A percentile compares a stretch with the other conserved stretches of the same genome.
Conservation (phyloP, 2,329 filamentous ascomycete species). For the Aspergillus puulaauensis region DNA sequence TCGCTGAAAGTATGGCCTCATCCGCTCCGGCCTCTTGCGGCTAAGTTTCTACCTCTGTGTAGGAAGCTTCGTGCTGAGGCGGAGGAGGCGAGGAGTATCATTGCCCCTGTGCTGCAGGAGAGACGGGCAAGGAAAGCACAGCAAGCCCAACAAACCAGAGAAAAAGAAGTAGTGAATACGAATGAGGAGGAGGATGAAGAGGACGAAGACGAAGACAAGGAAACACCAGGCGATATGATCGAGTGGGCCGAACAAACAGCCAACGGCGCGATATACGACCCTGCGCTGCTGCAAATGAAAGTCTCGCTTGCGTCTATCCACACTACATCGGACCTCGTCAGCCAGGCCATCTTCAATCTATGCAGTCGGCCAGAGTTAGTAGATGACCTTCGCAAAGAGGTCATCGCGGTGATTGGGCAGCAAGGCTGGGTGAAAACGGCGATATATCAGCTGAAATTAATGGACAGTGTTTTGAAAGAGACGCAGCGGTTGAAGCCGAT, state of each 20-base stretch:
- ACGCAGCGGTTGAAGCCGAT: slow-evolving; percentile 32
- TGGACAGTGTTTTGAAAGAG: slow-evolving; percentile 48
- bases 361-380: slow-evolving; percentile 8
- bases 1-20: slow-evolving; percentile 14
- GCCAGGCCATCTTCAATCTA: slow-evolving; percentile 23
- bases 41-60: slow-evolving; percentile 1
- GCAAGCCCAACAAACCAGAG: too few species aligned
- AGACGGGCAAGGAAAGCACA: too few species aligned
- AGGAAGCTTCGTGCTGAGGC: not conserved
- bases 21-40: not conserved
- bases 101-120: too few species aligned
- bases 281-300: not conserved
- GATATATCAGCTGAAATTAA: slow-evolving; percentile 39
- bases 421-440: slow-evolving; percentile 35
- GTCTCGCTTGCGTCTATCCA: slow-evolving; percentile 25
- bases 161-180: not conserved
- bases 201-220: slow-evolving; percentile 17
- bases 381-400: slow-evolving; percentile 19
- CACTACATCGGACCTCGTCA: slow-evolving; percentile 23
- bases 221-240: not conserved
- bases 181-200: not conserved
- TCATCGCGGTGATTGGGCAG: slow-evolving; percentile 16
- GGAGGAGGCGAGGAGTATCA: too few species aligned
- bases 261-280: slow-evolving; percentile 10
- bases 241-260: slow-evolving; percentile 27